Percentiles rank a stretch among this genome's conserved stretches.
phyloP scores from a whole-genome alignment of 116 monocot genomes.

The Iris pallida region DNA sequence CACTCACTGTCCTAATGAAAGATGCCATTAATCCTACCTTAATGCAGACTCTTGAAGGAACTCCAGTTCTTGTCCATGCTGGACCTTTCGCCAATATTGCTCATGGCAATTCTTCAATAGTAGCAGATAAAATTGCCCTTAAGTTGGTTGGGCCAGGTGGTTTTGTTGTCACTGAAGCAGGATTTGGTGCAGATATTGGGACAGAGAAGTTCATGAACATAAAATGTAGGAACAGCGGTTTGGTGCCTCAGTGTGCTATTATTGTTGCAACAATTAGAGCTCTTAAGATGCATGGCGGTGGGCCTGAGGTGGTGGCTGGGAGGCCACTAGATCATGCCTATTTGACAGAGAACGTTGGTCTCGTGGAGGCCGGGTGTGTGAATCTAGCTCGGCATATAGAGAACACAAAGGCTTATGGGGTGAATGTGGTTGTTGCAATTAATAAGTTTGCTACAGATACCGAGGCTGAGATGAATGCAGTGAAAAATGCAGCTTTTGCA shows the following conservation, averaged over 20 bases:
- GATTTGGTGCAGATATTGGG: conserved; percentile 97
- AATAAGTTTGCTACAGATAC: conserved; percentile 89
- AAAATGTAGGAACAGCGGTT: conserved; percentile 83
- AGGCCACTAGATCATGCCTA: conserved; percentile 89
- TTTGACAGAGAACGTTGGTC: conserved; percentile 61
- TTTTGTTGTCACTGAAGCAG: conserved; percentile 96
- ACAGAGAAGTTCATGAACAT: conserved; percentile 98
- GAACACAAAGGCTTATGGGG: conserved; percentile 81
- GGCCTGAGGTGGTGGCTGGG: conserved; percentile 93
- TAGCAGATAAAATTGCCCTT: conserved; percentile 93
- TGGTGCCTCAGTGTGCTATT: conserved; percentile 79
- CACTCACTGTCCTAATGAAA: conserved; percentile 92
- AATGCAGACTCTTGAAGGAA: conserved; percentile 97
- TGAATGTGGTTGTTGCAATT: conserved; percentile 91
- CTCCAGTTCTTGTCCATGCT: conserved; percentile 96
- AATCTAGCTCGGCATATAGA: conserved; percentile 77
- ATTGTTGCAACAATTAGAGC: conserved; percentile 91
- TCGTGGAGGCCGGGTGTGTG: conserved; percentile 93
- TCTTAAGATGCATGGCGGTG: conserved; percentile 98
- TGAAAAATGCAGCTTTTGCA: conserved; percentile 62
- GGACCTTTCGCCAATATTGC: conserved; percentile 98
- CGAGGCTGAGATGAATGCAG: conserved; percentile 78
- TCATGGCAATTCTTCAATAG: conserved; percentile 94
- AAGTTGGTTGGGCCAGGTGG: conserved; percentile 89
- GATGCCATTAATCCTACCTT: conserved; percentile 96